A percentile compares a stretch with the other conserved stretches of the same genome.
Evolutionary conservation across 192 early-diverging fungal genomes (phyloP).

Genomic region (Pilaira anomala): DNA sequence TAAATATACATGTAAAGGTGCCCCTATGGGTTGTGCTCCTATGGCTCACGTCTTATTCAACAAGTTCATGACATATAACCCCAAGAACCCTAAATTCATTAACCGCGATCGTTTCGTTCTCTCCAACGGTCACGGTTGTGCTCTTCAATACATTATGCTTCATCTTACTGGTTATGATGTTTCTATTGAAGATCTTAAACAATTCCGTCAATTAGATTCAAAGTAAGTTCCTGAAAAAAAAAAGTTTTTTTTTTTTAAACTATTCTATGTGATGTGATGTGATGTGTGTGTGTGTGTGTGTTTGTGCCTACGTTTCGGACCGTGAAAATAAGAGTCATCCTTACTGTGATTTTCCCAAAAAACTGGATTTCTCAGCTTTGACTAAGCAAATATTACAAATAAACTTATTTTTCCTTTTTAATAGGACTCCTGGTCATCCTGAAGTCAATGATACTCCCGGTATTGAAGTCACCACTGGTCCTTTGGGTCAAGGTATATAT

Average conservation of each 20-base stretch:
- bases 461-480: constrained; percentile 96
- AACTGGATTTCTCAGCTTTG: neutral
- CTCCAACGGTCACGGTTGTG: constrained; percentile 96
- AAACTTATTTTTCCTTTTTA: constrained; percentile 15
- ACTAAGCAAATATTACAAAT: neutral
- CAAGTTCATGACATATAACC: constrained; percentile 75
- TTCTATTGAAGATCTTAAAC: constrained; percentile 85
- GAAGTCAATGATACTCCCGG: constrained; percentile 82
- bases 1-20: constrained; percentile 51
- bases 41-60: constrained; percentile 91
- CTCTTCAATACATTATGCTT: constrained; percentile 85
- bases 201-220: constrained; percentile 77
- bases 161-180: constrained; percentile 89
- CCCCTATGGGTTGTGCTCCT: constrained; percentile 97
- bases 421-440: constrained; percentile 94
- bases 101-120: constrained; percentile 97
- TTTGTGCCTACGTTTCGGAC: too few relatives aligned
- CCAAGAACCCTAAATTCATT: constrained; percentile 82
- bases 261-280: neutral
- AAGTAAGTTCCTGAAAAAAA: constrained; percentile 51
- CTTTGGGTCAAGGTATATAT: constrained; percentile 79
- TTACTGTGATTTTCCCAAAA: neutral
- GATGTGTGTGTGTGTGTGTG: too few relatives aligned
- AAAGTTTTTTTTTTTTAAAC: neutral
- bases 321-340: constrained; percentile 6